A percentile compares a stretch with the other conserved stretches of the same genome.
phyloP scores from a whole-genome alignment of 2,329 filamentous ascomycete genomes.

The Boeremia lycopersici region DNA sequence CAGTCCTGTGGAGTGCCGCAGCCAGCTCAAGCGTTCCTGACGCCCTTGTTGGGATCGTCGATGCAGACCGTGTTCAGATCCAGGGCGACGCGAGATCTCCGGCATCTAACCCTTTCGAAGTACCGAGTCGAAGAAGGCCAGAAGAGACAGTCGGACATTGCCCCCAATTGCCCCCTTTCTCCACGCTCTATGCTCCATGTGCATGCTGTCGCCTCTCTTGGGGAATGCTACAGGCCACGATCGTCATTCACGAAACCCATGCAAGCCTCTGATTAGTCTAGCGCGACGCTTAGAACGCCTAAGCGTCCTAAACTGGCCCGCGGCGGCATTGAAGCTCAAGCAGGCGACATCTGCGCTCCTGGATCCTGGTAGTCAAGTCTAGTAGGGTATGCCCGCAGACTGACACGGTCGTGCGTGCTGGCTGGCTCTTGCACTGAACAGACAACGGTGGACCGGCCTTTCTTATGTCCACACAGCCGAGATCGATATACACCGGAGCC shows the following conservation, averaged over 20 bases:
- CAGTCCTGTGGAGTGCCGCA: slow-evolving; percentile 1
- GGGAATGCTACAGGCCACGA: not conserved
- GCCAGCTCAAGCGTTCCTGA: not conserved
- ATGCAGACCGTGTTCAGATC: slow-evolving; percentile 8
- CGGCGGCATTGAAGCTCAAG: slow-evolving; percentile 8
- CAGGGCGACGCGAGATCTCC: slow-evolving; percentile 2
- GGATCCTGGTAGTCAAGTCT: slow-evolving; percentile 11
- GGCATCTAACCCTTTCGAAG: not conserved
- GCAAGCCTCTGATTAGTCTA: slow-evolving; percentile 8
- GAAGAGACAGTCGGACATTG: not conserved
- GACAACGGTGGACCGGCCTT: slow-evolving; percentile 6
- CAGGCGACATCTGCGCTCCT: slow-evolving; percentile 6
- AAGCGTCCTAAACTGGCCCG: not conserved
- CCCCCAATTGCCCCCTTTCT: not conserved
- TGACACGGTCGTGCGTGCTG: slow-evolving; percentile 20
- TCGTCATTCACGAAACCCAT: slow-evolving; percentile 11
- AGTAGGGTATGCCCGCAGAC: slow-evolving; percentile 10
- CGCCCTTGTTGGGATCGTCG: slow-evolving; percentile 12
- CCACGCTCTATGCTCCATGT: not conserved
- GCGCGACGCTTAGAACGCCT: slow-evolving; percentile 7
- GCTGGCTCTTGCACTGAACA: slow-evolving; percentile 16
- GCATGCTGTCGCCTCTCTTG: too few species aligned
- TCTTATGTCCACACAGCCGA: slow-evolving; percentile 16
- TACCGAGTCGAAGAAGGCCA: too few species aligned
- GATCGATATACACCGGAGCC: slow-evolving; percentile 47